Percentiles rank a stretch among this genome's conserved stretches.
These are phyloP conservation scores for Haematococcus sp. DNA, from an alignment of 139 green algal genomes.

Conservation along the genomic window DNA sequence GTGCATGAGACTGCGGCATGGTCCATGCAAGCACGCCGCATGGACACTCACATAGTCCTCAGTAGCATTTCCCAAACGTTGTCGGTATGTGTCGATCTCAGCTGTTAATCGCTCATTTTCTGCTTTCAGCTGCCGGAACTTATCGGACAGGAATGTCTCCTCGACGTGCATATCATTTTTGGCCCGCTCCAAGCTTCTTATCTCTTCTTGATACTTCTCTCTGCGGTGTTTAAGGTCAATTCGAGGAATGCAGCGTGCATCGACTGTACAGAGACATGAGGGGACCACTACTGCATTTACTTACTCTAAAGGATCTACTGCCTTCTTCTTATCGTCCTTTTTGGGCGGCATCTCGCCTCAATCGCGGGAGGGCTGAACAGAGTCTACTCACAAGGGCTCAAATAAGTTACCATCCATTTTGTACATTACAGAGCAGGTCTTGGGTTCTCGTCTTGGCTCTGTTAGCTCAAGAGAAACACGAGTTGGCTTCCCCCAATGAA, in stretches of 20 bases:
- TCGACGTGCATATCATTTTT: slow-evolving; percentile 49
- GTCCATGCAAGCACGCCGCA: slow-evolving; percentile 2
- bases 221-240: background rate
- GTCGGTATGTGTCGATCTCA: slow-evolving; percentile 41
- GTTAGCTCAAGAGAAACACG: too few relatives aligned
- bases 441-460: too few relatives aligned
- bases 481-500: too few relatives aligned
- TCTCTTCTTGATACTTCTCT: slow-evolving; percentile 38
- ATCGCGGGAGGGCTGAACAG: too few relatives aligned
- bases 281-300: background rate
- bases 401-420: too few relatives aligned
- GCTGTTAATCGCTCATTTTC: slow-evolving; percentile 50
- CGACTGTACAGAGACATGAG: too few relatives aligned
- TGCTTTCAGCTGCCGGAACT: slow-evolving; percentile 49
- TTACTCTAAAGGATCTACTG: slow-evolving; percentile 33
- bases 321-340: slow-evolving; percentile 48
- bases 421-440: too few relatives aligned
- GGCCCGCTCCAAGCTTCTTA: slow-evolving; percentile 27
- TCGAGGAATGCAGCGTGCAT: background rate
- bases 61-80: slow-evolving; percentile 44
- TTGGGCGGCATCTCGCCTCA: slow-evolving; percentile 44
- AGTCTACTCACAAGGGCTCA: too few relatives aligned
- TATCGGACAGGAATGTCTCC: slow-evolving; percentile 54
- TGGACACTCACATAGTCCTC: slow-evolving; percentile 58
- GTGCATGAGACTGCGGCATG: too few relatives aligned